Evolutionary conservation across 345 rosid genomes (phyloP).

Genomic region (Camelina laxa): DNA sequence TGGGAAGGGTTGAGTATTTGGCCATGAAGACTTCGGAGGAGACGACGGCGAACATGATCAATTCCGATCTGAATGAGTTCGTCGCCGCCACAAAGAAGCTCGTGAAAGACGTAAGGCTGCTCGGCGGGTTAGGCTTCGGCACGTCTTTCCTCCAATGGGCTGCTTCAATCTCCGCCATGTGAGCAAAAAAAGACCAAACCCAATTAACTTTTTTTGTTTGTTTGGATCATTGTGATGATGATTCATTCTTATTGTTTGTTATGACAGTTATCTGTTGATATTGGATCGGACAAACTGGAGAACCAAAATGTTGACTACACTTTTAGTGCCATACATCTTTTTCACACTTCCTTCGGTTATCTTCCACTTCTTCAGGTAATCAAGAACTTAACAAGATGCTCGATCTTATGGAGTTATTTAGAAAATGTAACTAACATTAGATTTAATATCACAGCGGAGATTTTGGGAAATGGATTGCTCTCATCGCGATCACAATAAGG

Average conservation of each 20-base stretch:
- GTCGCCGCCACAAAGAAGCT: constrained; percentile 61
- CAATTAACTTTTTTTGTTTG: not conserved
- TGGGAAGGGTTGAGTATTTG: constrained; percentile 72
- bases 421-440: not conserved
- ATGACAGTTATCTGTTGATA: constrained; percentile 75
- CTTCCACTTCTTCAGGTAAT: constrained; percentile 78
- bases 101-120: constrained; percentile 54
- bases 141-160: constrained; percentile 89
- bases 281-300: constrained; percentile 96
- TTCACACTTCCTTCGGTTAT: constrained; percentile 73
- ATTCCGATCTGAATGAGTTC: constrained; percentile 68
- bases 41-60: constrained; percentile 51
- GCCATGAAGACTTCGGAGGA: constrained; percentile 63
- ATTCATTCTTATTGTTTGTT: constrained; percentile 23
- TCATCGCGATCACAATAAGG: constrained; percentile 65
- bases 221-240: constrained; percentile 12
- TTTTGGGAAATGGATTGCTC: constrained; percentile 90
- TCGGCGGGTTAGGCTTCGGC: constrained; percentile 76
- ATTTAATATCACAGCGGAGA: constrained; percentile 71
- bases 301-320: constrained; percentile 89
- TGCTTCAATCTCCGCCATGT: constrained; percentile 87
- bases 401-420: not conserved
- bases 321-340: constrained; percentile 86
- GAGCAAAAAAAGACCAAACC: constrained; percentile 28
- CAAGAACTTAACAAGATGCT: constrained; percentile 16